phyloP scores from a whole-genome alignment of 768 basidiomycete species.

The Auricularia sp. region DNA sequence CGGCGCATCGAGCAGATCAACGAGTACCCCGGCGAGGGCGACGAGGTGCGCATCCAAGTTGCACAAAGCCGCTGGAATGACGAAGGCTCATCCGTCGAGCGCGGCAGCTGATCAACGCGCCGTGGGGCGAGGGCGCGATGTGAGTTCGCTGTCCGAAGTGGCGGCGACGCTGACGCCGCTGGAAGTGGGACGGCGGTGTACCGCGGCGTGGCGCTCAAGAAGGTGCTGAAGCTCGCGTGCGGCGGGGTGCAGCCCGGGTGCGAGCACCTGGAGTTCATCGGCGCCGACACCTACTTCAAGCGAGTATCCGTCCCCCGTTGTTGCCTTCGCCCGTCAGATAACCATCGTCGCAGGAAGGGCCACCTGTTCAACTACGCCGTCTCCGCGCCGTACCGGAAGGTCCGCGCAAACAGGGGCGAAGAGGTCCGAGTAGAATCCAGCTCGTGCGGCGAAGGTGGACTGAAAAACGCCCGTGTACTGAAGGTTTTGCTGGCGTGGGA shows the following conservation, averaged over 20 bases:
- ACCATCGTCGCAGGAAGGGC: constrained; percentile 19
- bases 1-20: constrained; percentile 42
- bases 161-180: no score
- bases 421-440: neutral
- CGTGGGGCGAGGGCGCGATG: constrained; percentile 46
- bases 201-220: constrained; percentile 43
- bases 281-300: constrained; percentile 51
- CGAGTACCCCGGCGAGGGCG: constrained; percentile 44
- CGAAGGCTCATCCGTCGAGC: neutral
- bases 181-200: constrained; percentile 41
- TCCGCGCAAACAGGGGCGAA: constrained; percentile 23
- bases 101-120: constrained; percentile 34
- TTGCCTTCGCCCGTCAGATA: constrained; percentile 7
- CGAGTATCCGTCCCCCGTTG: constrained; percentile 10
- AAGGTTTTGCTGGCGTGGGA: constrained; percentile 46
- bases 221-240: constrained; percentile 41
- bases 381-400: constrained; percentile 24
- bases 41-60: constrained; percentile 15
- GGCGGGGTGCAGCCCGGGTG: constrained; percentile 39
- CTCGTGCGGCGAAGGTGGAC: no score
- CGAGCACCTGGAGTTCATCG: constrained; percentile 44
- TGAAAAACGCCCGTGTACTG: neutral
- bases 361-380: constrained; percentile 30
- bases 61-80: neutral
- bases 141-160: constrained; percentile 12